Base-by-base conservation (phyloP, 805 yeast species). In the Saccharomycopsis sp. region DNA sequence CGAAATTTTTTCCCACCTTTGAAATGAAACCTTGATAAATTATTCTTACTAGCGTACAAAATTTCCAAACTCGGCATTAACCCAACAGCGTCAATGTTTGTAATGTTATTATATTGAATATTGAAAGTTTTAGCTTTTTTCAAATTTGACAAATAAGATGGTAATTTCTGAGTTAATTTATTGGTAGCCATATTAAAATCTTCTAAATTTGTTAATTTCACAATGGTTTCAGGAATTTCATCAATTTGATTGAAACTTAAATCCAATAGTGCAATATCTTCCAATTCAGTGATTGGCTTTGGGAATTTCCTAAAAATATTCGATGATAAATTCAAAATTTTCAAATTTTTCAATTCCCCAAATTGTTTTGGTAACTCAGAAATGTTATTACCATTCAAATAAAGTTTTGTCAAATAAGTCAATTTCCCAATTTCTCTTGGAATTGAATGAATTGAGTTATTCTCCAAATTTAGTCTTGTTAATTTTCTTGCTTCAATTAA, bases 181-280 rank as follows among this genome's bases (percentile, higher is more conserved):
- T 89, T 89, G 44, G 88, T 86, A 27, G 89, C 80, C 35, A 89
- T 63, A 53, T 81, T 82, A 52, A 90, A 70, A 49, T 77, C 79
- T 39, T 79, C 79, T 35, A 93, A 66, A 21, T 79, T 75, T 1
- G 63, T 66, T 48, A 90, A 64, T 19, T 72, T 67, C 13, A 78
- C 75, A 26, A 87, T 70, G 2, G 79, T 69, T 9, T 62, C 68
- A 0, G 97, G 94, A 1, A 93, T 53, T 2, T 48, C 48, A 2
- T 71, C 62, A 23, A 93, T 73, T 41, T 76, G 75, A 60, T 93
- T 93, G 62, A 86, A 89, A 0, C 96, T 85, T 35, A 90, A 57
- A 57, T 90, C 94, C 51, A 93, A 67, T 43, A 81, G 81, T 35
- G 68, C 64, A 43, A 90, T 68, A 41, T 72, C 73, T 0, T 68